Conservation (phyloP, 2,329 filamentous ascomycete genomes). For the Neofusicoccum laricinum region DNA sequence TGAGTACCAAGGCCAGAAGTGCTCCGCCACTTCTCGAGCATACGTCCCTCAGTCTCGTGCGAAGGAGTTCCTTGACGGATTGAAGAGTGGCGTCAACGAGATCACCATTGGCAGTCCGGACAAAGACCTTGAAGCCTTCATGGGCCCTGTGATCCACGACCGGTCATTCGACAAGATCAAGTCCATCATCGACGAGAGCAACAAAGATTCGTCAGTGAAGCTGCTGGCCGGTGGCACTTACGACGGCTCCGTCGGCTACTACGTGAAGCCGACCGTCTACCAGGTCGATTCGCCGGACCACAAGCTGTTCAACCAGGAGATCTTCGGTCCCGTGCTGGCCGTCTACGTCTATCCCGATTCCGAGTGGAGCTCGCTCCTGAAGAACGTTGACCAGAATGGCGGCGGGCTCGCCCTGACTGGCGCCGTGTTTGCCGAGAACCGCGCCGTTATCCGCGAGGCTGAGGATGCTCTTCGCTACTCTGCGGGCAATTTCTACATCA, state of each 20-base stretch:
- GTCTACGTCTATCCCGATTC: slow-evolving; percentile 76
- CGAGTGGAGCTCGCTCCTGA: slow-evolving; percentile 59
- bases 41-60: slow-evolving; percentile 76
- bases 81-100: slow-evolving; percentile 66
- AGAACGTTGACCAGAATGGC: slow-evolving; percentile 63
- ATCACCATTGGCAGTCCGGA: slow-evolving; percentile 70
- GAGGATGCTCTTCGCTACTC: slow-evolving; percentile 69
- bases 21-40: slow-evolving; percentile 75
- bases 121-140: slow-evolving; percentile 68
- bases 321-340: slow-evolving; percentile 76
- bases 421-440: slow-evolving; percentile 69
- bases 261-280: slow-evolving; percentile 80
- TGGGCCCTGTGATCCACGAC: slow-evolving; percentile 83
- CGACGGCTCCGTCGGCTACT: slow-evolving; percentile 76
- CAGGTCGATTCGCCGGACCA: slow-evolving; percentile 69
- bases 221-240: slow-evolving; percentile 73
- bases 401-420: slow-evolving; percentile 77
- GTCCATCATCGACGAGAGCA: slow-evolving; percentile 72
- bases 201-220: slow-evolving; percentile 68
- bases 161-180: slow-evolving; percentile 77
- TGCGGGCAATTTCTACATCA: slow-evolving; percentile 83
- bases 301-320: slow-evolving; percentile 70
- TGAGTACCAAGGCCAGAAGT: slow-evolving; percentile 90
- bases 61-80: slow-evolving; percentile 65
- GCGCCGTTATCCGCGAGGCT: slow-evolving; percentile 62